Evolutionary conservation across 345 rosid species (phyloP).

Genomic region (Gossypium raimondii): DNA sequence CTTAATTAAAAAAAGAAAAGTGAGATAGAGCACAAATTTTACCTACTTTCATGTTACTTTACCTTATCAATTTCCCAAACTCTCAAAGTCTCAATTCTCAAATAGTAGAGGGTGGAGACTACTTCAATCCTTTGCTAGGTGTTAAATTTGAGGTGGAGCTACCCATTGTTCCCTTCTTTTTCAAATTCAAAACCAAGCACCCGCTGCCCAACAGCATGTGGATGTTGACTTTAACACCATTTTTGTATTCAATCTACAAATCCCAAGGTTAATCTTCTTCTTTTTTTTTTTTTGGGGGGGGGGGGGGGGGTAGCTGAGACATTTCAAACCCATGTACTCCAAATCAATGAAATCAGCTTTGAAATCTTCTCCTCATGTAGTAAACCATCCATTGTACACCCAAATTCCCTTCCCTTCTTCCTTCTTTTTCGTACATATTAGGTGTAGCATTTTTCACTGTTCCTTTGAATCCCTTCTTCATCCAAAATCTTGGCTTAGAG

Average conservation of each 20-base stretch:
- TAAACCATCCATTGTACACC: neutral
- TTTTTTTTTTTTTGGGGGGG: neutral
- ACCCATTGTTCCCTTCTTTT: neutral
- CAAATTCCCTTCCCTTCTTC: neutral
- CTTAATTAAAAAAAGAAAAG: too few relatives aligned
- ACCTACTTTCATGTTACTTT: too few relatives aligned
- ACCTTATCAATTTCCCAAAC: too few relatives aligned
- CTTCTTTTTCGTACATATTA: neutral
- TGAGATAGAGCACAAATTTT: too few relatives aligned
- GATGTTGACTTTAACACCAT: constrained; percentile 27
- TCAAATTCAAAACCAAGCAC: constrained; percentile 22
- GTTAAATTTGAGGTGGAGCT: too few relatives aligned
- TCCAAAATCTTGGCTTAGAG: neutral
- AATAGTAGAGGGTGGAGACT: too few relatives aligned
- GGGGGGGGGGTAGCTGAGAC: neutral
- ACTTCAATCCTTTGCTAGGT: too few relatives aligned
- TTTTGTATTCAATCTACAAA: neutral
- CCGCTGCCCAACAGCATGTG: neutral
- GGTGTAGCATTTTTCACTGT: neutral
- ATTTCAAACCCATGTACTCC: neutral
- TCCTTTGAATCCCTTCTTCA: constrained; percentile 9
- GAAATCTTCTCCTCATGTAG: constrained; percentile 19
- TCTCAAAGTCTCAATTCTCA: too few relatives aligned
- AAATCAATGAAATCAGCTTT: constrained; percentile 6
- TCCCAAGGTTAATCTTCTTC: neutral